Conservation (phyloP, 2,329 filamentous ascomycete species). For the Colletotrichum neosansevieriae region DNA sequence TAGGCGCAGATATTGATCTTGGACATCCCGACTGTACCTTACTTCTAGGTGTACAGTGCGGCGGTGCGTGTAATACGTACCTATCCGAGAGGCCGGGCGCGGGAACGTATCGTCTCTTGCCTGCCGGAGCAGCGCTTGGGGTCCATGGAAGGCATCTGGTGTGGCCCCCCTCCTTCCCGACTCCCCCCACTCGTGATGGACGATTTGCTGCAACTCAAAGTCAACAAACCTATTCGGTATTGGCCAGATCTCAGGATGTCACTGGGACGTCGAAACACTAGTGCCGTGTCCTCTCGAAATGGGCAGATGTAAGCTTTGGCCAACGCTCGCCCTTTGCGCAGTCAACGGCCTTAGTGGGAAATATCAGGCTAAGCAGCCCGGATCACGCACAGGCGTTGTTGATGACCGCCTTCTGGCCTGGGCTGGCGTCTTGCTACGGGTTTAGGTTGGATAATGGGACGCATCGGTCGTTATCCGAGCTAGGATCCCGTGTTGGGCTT, state of each 20-base stretch:
- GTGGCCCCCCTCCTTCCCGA: slow-evolving; percentile 11
- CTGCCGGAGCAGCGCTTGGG: slow-evolving; percentile 29
- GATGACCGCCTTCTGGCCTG: slow-evolving; percentile 28
- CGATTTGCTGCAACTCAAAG: slow-evolving; percentile 39
- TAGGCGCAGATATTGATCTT: slow-evolving; percentile 23
- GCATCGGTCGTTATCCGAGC: slow-evolving; percentile 25
- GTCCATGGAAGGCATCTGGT: slow-evolving; percentile 29
- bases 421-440: slow-evolving; percentile 22
- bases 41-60: not conserved
- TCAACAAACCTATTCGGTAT: slow-evolving; percentile 22
- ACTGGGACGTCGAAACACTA: slow-evolving; percentile 38
- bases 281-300: slow-evolving; percentile 28
- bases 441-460: slow-evolving; percentile 4
- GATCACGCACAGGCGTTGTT: slow-evolving; percentile 20
- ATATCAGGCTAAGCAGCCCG: slow-evolving; percentile 25
- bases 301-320: slow-evolving; percentile 39
- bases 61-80: slow-evolving; percentile 17
- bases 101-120: slow-evolving; percentile 29
- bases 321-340: slow-evolving; percentile 25
- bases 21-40: slow-evolving; percentile 2
- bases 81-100: slow-evolving; percentile 14
- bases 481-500: slow-evolving; percentile 29
- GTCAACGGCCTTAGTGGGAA: slow-evolving; percentile 22
- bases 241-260: slow-evolving; percentile 38
- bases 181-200: slow-evolving; percentile 12